These are phyloP conservation scores for Vachellia collinsii DNA, from an alignment of 306 rosid genomes.

Conservation along the genomic window DNA sequence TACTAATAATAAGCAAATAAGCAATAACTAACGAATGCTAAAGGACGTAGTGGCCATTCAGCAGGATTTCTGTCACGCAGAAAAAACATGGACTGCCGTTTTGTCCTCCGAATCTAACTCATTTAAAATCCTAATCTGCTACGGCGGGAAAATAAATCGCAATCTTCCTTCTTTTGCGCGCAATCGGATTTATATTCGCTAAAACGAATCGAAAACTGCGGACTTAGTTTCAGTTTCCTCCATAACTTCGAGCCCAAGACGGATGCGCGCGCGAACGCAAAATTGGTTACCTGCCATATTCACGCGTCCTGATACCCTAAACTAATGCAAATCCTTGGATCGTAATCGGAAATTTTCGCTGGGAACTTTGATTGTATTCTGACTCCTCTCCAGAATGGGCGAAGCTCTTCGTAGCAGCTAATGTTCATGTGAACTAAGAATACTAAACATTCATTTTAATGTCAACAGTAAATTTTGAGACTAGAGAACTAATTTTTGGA, in stretches of 20 bases:
- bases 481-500: background rate
- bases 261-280: slow-evolving; percentile 32
- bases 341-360: slow-evolving; percentile 46
- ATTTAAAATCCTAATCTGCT: background rate
- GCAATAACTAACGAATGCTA: too few species aligned
- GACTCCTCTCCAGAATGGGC: background rate
- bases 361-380: slow-evolving; percentile 12
- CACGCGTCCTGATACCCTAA: slow-evolving; percentile 54
- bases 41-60: background rate
- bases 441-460: slow-evolving; percentile 3
- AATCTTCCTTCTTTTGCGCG: slow-evolving; percentile 12
- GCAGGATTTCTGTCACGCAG: slow-evolving; percentile 20
- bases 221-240: slow-evolving; percentile 55
- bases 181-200: slow-evolving; percentile 21
- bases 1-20: too few species aligned
- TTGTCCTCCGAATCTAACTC: slow-evolving; percentile 40
- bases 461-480: background rate
- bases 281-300: slow-evolving; percentile 3
- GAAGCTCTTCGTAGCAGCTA: slow-evolving; percentile 9
- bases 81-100: slow-evolving; percentile 22
- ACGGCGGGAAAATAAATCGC: background rate
- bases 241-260: slow-evolving; percentile 57
- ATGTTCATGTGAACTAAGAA: background rate
- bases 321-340: slow-evolving; percentile 32
- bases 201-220: slow-evolving; percentile 54